Evolutionary conservation across 345 rosid species (phyloP).

Genomic region (Streptanthus diversifolius): DNA sequence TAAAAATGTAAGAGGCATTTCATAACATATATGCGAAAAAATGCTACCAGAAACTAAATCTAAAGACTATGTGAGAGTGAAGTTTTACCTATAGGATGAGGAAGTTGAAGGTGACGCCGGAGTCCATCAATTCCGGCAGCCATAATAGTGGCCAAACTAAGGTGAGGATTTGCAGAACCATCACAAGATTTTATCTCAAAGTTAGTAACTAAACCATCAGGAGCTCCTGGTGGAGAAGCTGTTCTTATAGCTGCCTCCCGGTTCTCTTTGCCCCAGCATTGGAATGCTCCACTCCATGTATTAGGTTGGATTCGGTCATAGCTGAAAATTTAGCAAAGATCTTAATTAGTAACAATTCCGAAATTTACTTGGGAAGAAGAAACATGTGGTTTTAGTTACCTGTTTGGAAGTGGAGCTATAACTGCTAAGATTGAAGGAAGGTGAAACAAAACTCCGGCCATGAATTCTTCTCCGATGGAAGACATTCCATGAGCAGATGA

Average conservation of each 20-base stretch:
- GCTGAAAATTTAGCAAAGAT: slow-evolving; percentile 35
- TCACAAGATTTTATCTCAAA: slow-evolving; percentile 89
- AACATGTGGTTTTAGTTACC: slow-evolving; percentile 33
- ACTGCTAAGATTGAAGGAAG: slow-evolving; percentile 87
- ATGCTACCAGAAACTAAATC: neutral
- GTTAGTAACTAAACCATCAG: slow-evolving; percentile 75
- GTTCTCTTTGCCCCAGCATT: slow-evolving; percentile 99
- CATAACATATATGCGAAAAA: neutral
- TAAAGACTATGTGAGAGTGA: neutral
- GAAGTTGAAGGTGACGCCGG: slow-evolving; percentile 57
- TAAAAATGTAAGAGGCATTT: neutral
- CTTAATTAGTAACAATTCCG: neutral
- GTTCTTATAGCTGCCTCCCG: slow-evolving; percentile 83
- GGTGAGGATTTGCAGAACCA: slow-evolving; percentile 87
- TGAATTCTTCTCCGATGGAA: slow-evolving; percentile 59
- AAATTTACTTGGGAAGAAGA: neutral
- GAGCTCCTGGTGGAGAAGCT: slow-evolving; percentile 86
- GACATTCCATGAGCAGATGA: slow-evolving; percentile 79
- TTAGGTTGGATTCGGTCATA: slow-evolving; percentile 94
- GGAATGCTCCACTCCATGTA: slow-evolving; percentile 94
- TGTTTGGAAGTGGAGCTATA: slow-evolving; percentile 88
- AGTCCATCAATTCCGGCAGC: slow-evolving; percentile 97
- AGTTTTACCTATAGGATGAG: slow-evolving; percentile 67
- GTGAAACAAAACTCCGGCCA: slow-evolving; percentile 92
- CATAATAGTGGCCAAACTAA: slow-evolving; percentile 68